These are phyloP conservation scores for Sporothrix humicola DNA, from an alignment of 2,329 filamentous ascomycete species.

Conservation along the genomic window DNA sequence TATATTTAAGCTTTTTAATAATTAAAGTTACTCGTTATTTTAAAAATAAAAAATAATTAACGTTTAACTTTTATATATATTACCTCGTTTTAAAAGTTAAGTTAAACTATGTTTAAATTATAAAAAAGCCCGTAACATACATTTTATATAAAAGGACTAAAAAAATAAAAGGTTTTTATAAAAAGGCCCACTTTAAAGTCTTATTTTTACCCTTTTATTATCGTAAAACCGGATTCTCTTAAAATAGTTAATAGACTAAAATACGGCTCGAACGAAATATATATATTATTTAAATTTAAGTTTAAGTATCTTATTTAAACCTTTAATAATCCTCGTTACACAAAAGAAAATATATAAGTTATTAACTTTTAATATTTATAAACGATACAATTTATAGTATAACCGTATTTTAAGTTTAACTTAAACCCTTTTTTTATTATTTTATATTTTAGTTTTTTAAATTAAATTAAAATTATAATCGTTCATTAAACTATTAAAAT, in stretches of 20 bases:
- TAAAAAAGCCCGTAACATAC: too few species aligned
- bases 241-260: slow-evolving; percentile 10
- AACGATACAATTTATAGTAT: not conserved
- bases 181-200: too few species aligned
- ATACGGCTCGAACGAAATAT: not conserved
- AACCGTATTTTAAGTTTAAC: not conserved
- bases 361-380: not conserved
- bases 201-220: too few species aligned
- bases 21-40: too few species aligned
- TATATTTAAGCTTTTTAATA: too few species aligned
- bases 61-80: too few species aligned
- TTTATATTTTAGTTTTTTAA: not conserved
- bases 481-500: not conserved
- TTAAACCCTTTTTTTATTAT: not conserved
- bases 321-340: too few species aligned
- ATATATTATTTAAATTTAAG: not conserved
- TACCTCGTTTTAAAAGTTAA: too few species aligned
- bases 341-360: not conserved
- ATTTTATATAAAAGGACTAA: too few species aligned
- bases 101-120: too few species aligned
- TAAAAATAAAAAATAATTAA: too few species aligned
- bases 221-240: not conserved
- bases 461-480: not conserved
- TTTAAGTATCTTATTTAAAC: not conserved
- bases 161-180: too few species aligned